Evolutionary conservation across 2,329 filamentous ascomycete species (phyloP).

Genomic region (Microdochium nivale): DNA sequence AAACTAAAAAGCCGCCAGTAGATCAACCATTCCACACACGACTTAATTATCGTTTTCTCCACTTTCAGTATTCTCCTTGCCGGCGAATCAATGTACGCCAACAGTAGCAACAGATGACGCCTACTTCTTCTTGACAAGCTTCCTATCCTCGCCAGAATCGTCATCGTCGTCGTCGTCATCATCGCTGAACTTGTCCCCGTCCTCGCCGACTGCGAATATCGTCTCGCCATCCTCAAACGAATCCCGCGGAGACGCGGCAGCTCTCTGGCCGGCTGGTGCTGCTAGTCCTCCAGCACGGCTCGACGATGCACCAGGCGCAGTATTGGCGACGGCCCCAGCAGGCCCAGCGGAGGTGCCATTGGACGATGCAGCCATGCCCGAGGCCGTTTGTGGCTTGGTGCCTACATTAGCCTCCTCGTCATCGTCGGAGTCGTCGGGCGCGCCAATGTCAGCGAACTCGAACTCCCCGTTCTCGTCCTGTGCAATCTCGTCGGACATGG

Average conservation of each 20-base stretch:
- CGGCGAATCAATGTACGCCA: too few relatives aligned
- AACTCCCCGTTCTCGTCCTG: conserved; percentile 96
- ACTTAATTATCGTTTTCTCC: too few relatives aligned
- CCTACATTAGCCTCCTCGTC: conserved; percentile 48
- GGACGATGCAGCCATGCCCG: conserved; percentile 9
- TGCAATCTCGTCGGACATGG: conserved; percentile 98
- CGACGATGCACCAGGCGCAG: background rate
- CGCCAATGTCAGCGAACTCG: conserved; percentile 87
- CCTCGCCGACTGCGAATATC: conserved; percentile 89
- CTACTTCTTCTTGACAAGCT: conserved; percentile 39
- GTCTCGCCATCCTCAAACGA: conserved; percentile 76
- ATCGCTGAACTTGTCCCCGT: conserved; percentile 73
- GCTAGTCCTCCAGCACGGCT: background rate
- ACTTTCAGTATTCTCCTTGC: too few relatives aligned
- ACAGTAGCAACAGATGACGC: conserved; percentile 1
- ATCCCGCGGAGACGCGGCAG: conserved; percentile 45
- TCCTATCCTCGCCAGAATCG: conserved; percentile 34
- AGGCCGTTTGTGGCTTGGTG: conserved; percentile 20
- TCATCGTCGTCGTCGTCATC: conserved; percentile 51
- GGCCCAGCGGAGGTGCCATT: conserved; percentile 6
- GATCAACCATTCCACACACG: too few relatives aligned
- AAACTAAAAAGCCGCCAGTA: too few relatives aligned
- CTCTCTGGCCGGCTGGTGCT: background rate
- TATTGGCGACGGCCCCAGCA: background rate
- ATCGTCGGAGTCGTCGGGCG: conserved; percentile 55